These are phyloP conservation scores for Echria macrotheca DNA, from an alignment of 495 filamentous ascomycete species.

Conservation along the genomic window DNA sequence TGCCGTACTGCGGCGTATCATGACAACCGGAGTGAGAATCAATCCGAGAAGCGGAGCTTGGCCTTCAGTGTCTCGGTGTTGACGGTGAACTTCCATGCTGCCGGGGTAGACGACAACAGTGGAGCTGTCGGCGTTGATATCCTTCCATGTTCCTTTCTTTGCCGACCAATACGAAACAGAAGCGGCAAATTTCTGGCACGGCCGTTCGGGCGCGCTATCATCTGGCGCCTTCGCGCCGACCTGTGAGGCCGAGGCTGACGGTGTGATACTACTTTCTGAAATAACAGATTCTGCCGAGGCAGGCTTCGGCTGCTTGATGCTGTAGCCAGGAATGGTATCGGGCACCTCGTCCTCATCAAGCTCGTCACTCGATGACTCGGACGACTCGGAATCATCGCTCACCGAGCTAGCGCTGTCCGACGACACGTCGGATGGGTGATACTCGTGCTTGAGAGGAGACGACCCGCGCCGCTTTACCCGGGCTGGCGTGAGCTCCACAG, in stretches of 20 bases:
- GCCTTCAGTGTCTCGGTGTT: slow-evolving; percentile 41
- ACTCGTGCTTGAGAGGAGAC: slow-evolving; percentile 96
- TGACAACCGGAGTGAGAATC: slow-evolving; percentile 82
- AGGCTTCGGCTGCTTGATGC: slow-evolving; percentile 32
- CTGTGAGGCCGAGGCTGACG: slow-evolving; percentile 75
- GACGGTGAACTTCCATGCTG: slow-evolving; percentile 74
- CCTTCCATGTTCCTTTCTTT: slow-evolving; percentile 71
- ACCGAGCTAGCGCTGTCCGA: slow-evolving; percentile 47
- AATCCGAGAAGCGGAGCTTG: slow-evolving; percentile 64
- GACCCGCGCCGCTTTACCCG: slow-evolving; percentile 67
- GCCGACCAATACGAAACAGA: slow-evolving; percentile 82
- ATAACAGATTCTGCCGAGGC: slow-evolving; percentile 24
- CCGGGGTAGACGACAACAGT: slow-evolving; percentile 78
- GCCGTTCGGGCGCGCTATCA: slow-evolving; percentile 43
- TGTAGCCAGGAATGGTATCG: slow-evolving; percentile 44
- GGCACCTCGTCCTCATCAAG: slow-evolving; percentile 47
- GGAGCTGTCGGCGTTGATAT: slow-evolving; percentile 61
- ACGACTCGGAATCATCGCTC: slow-evolving; percentile 38
- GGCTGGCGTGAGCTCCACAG: slow-evolving; percentile 37
- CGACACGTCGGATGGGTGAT: slow-evolving; percentile 76
- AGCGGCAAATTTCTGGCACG: slow-evolving; percentile 58
- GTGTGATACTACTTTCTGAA: slow-evolving; percentile 53
- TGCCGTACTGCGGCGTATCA: slow-evolving; percentile 80
- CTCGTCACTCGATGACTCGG: slow-evolving; percentile 45
- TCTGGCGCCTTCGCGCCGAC: slow-evolving; percentile 46